Conservation (phyloP, 1,284 basidiomycete genomes). For the Puccinia novopanici region DNA sequence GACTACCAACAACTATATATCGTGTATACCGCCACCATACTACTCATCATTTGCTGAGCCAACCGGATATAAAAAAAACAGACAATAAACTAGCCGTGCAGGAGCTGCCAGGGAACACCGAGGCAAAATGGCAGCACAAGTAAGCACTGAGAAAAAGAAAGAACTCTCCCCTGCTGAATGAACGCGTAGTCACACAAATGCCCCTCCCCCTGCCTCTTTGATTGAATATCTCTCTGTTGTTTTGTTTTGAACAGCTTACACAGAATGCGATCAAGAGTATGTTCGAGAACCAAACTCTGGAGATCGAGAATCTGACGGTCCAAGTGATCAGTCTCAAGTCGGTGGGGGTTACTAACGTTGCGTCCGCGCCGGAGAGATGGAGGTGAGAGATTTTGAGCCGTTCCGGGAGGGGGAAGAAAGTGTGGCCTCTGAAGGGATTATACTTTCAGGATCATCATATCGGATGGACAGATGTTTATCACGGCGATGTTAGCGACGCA, state of each 20-base stretch:
- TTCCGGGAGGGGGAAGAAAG: too few relatives aligned
- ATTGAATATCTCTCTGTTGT: neutral
- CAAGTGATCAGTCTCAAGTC: constrained; percentile 82
- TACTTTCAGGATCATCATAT: constrained; percentile 61
- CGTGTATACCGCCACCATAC: too few relatives aligned
- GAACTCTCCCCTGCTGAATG: neutral
- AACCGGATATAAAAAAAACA: neutral
- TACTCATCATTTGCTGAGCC: too few relatives aligned
- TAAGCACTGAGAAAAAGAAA: neutral
- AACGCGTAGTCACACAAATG: neutral
- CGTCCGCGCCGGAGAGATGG: constrained; percentile 37
- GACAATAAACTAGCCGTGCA: neutral
- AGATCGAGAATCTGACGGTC: constrained; percentile 65
- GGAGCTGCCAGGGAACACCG: too few relatives aligned
- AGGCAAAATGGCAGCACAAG: neutral
- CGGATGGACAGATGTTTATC: constrained; percentile 76
- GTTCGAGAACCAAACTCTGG: constrained; percentile 31
- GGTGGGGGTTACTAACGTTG: constrained; percentile 61
- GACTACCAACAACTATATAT: too few relatives aligned
- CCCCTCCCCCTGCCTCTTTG: too few relatives aligned
- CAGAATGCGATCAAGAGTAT: constrained; percentile 30
- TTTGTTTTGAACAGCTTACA: constrained; percentile 22
- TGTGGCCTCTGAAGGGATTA: neutral
- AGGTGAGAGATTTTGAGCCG: constrained; percentile 17
- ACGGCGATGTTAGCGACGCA: constrained; percentile 96